Percentiles rank a stretch among this genome's conserved stretches.
Evolutionary conservation across 805 yeast species (phyloP).

Genomic region (Ogataea angusta): DNA sequence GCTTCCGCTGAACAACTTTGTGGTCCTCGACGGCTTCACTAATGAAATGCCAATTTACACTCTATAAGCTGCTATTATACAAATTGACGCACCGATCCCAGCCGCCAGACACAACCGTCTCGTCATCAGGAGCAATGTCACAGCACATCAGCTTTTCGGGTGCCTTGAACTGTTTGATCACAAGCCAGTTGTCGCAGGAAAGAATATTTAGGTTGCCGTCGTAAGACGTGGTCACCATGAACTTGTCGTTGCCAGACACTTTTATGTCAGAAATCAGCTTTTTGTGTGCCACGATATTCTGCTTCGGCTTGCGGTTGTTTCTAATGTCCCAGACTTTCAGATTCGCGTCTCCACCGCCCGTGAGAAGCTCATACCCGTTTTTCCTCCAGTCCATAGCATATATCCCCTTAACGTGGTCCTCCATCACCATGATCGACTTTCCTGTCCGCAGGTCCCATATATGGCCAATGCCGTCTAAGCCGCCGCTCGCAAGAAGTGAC

Average conservation of each 20-base stretch:
- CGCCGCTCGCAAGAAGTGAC: constrained; percentile 69
- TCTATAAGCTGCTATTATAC: constrained; percentile 32
- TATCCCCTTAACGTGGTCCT: constrained; percentile 70
- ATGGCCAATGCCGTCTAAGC: constrained; percentile 67
- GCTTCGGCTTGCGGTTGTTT: constrained; percentile 34
- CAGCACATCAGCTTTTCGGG: constrained; percentile 71
- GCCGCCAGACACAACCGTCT: constrained; percentile 58
- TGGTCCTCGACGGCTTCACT: constrained; percentile 68
- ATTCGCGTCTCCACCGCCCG: constrained; percentile 81
- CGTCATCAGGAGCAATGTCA: constrained; percentile 47
- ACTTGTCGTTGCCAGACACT: constrained; percentile 43
- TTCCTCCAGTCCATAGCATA: constrained; percentile 70
- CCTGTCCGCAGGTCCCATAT: constrained; percentile 91
- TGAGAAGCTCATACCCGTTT: constrained; percentile 72
- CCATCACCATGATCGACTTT: constrained; percentile 50
- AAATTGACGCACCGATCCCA: constrained; percentile 82
- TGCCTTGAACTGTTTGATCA: constrained; percentile 49
- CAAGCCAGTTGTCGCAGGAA: constrained; percentile 70
- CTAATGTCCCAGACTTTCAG: constrained; percentile 88
- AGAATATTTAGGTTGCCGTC: constrained; percentile 65
- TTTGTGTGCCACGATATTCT: constrained; percentile 65
- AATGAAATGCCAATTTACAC: constrained; percentile 76
- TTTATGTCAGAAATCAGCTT: constrained; percentile 65
- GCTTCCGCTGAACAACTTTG: constrained; percentile 76
- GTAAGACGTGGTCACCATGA: constrained; percentile 61